phyloP scores from a whole-genome alignment of 306 rosid species.

The Inga laurina region DNA sequence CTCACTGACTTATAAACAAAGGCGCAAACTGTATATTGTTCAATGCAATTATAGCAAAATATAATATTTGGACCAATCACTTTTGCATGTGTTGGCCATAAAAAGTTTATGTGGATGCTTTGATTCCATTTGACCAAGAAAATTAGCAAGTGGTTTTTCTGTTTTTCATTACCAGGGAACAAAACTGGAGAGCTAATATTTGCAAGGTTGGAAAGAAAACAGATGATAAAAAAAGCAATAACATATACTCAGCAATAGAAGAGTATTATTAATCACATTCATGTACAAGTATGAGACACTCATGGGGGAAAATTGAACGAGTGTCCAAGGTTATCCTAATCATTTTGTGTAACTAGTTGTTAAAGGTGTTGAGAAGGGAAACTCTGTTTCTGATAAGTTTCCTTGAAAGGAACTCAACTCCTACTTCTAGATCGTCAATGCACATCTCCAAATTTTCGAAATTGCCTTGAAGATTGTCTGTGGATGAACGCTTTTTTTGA shows the following conservation, averaged over 20 bases:
- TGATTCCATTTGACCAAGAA: neutral
- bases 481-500: slow-evolving; percentile 11
- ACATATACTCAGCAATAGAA: neutral
- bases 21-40: too few species aligned
- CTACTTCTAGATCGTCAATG: slow-evolving; percentile 33
- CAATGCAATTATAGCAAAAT: too few species aligned
- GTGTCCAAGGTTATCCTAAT: neutral
- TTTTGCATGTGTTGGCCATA: neutral
- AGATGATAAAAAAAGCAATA: neutral
- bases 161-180: neutral
- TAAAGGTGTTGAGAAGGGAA: slow-evolving; percentile 41
- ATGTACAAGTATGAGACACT: slow-evolving; percentile 23
- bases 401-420: slow-evolving; percentile 24
- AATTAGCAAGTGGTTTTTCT: too few species aligned
- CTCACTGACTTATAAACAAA: neutral
- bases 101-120: too few species aligned
- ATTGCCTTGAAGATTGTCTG: neutral
- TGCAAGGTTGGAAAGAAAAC: neutral
- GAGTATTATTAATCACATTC: slow-evolving; percentile 1
- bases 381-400: slow-evolving; percentile 29
- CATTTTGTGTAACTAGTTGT: slow-evolving; percentile 5
- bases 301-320: slow-evolving; percentile 3
- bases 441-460: slow-evolving; percentile 26
- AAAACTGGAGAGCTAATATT: neutral
- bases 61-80: too few species aligned